Evolutionary conservation across 768 basidiomycete species (phyloP).

Genomic region (Kwoniella europaea): DNA sequence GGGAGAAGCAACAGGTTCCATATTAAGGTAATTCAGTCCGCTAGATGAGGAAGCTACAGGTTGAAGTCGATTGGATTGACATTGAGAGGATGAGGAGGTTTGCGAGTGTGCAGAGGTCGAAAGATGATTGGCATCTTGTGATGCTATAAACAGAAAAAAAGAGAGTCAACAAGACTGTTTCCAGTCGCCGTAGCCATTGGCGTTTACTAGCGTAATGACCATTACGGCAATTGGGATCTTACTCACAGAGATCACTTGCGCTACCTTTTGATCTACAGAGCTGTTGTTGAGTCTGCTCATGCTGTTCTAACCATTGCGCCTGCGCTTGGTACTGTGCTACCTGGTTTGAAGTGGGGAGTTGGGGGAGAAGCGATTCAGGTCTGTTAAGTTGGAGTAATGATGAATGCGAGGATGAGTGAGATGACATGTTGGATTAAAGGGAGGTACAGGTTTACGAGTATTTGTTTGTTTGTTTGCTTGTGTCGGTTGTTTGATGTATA

Average conservation of each 20-base stretch:
- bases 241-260: slow-evolving; percentile 23
- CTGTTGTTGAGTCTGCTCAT: slow-evolving; percentile 22
- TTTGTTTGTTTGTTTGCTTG: not conserved
- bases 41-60: slow-evolving; percentile 38
- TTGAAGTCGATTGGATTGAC: slow-evolving; percentile 5
- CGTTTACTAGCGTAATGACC: slow-evolving; percentile 6
- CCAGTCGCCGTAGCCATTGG: not conserved
- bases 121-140: slow-evolving; percentile 13
- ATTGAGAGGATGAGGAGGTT: not conserved
- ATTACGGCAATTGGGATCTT: not conserved
- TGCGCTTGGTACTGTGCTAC: slow-evolving; percentile 10
- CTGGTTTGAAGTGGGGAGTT: slow-evolving; percentile 6
- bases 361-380: slow-evolving; percentile 22
- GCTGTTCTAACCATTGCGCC: slow-evolving; percentile 28
- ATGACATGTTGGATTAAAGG: slow-evolving; percentile 5
- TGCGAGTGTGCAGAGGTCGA: slow-evolving; percentile 8
- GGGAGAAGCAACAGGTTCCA: slow-evolving; percentile 24
- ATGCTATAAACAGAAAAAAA: not conserved
- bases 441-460: not conserved
- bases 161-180: not conserved
- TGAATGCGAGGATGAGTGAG: slow-evolving; percentile 24
- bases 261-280: slow-evolving; percentile 21
- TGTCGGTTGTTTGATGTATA: not conserved
- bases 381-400: slow-evolving; percentile 31
- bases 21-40: slow-evolving; percentile 37